Base-by-base conservation (phyloP, 352 stramenopile species). In the Phytophthora litchii region DNA sequence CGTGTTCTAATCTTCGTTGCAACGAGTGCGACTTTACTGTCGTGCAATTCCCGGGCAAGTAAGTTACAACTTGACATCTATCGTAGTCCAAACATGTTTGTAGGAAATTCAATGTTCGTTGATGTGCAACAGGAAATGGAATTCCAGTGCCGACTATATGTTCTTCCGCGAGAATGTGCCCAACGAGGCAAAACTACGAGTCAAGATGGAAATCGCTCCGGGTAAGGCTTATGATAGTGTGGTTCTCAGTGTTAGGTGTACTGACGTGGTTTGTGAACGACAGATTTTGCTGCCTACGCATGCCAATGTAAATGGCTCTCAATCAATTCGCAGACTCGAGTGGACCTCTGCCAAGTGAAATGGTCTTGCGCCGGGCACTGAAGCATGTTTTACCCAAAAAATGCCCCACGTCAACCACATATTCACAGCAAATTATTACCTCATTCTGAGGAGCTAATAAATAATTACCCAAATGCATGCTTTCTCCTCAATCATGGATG, bases 251-350 rank as follows among this genome's bases (percentile, higher is more conserved):
- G 34, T 42, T 54, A 17, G n/a, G 19, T 37, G 12, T 35, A 52
- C 40, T 58, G 40, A 58, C 14, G 7, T 60, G 27, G 16, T 44
- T 10, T 29, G 29, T 23, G 4, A 34, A 27, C 32, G 11, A 49
- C 14, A 86, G 83, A 72, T 11, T 76, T 68, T 46, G 67, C 75
- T 4, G 84, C 80, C 5, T 94, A 92, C 61, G 85, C 85, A 17
- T 94, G 83, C 40, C 85, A 94, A 45, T 92, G 83, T 66, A 92
- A 91, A 49, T 92, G 83, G 81, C 72, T 86, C 16, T 89, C 75
- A 12, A 78, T 91, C 31, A 67, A 71, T 23, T 70, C 69, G 2
- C 64, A 77, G 38, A 83, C 70, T 32, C 76, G 76, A 7, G 69
- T 76, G 19, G 72, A 89, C 31, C 67, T 67, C 14, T 78, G 69